phyloP scores from a whole-genome alignment of 352 stramenopile genomes.

The Hyaloperonospora arabidopsidis region DNA sequence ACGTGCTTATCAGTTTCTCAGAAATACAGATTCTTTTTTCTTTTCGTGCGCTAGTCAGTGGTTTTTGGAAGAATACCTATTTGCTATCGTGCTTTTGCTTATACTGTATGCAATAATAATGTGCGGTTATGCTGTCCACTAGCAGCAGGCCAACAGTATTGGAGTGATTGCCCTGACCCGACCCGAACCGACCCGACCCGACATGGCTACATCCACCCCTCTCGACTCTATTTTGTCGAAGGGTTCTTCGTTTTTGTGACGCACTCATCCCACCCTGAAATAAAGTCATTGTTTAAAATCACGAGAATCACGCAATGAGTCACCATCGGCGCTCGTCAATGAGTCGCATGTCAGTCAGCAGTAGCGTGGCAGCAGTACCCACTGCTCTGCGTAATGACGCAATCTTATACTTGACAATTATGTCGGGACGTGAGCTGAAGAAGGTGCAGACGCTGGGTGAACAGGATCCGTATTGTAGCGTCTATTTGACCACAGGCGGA shows the following conservation, averaged over 20 bases:
- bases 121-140: no score
- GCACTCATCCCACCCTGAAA: no score
- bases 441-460: slow-evolving; percentile 59
- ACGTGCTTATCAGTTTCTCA: slow-evolving; percentile 15
- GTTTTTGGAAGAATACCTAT: no score
- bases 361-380: slow-evolving; percentile 21
- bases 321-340: slow-evolving; percentile 22
- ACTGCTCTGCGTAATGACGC: slow-evolving; percentile 57
- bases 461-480: slow-evolving; percentile 65
- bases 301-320: slow-evolving; percentile 14
- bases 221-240: no score
- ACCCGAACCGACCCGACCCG: no score
- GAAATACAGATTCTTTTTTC: slow-evolving; percentile 32
- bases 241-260: no score
- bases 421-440: slow-evolving; percentile 59
- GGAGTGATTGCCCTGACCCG: no score
- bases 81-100: no score
- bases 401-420: slow-evolving; percentile 61
- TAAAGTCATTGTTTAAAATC: no score
- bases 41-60: no score
- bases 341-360: slow-evolving; percentile 28
- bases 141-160: no score
- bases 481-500: slow-evolving; percentile 49
- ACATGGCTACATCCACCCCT: neutral
- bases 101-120: no score